A percentile compares a stretch with the other conserved stretches of the same genome.
Evolutionary conservation across 768 basidiomycete genomes (phyloP).

Genomic region (Suillus plorans): DNA sequence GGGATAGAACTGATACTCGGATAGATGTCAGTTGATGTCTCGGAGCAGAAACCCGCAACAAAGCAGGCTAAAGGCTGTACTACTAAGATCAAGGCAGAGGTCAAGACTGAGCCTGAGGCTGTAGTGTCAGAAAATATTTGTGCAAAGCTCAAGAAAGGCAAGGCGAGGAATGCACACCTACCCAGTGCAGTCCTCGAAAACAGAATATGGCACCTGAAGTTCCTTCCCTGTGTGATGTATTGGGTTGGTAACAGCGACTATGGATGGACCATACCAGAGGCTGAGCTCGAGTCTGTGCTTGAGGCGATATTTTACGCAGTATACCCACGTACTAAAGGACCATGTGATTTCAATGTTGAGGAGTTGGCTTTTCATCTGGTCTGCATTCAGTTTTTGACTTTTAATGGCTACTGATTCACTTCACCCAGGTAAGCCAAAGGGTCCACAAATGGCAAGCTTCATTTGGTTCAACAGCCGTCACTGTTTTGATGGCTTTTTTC

Average conservation of each 20-base stretch:
- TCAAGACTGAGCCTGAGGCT: not conserved
- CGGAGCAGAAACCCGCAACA: not conserved
- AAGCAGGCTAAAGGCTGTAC: not conserved
- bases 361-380: slow-evolving; percentile 1
- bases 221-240: slow-evolving; percentile 5
- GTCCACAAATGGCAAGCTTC: slow-evolving; percentile 10
- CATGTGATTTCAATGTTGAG: not conserved
- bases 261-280: slow-evolving; percentile 10
- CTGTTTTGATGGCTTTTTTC: slow-evolving; percentile 11
- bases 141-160: not conserved
- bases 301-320: slow-evolving; percentile 6
- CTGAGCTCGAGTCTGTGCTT: not conserved
- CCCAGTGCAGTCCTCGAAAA: not conserved
- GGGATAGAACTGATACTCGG: not conserved
- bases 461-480: slow-evolving; percentile 10
- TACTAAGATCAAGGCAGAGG: not conserved
- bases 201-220: not conserved
- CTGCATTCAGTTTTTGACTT: slow-evolving; percentile 3
- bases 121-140: not conserved
- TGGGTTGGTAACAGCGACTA: slow-evolving; percentile 10
- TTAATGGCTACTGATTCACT: slow-evolving; percentile 2
- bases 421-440: slow-evolving; percentile 5
- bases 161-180: not conserved
- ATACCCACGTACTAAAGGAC: not conserved
- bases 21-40: not conserved